Percentiles rank a stretch among this genome's conserved stretches.
Evolutionary conservation across 2,329 filamentous ascomycete species (phyloP).

Genomic region (Colletotrichum tropicicola): DNA sequence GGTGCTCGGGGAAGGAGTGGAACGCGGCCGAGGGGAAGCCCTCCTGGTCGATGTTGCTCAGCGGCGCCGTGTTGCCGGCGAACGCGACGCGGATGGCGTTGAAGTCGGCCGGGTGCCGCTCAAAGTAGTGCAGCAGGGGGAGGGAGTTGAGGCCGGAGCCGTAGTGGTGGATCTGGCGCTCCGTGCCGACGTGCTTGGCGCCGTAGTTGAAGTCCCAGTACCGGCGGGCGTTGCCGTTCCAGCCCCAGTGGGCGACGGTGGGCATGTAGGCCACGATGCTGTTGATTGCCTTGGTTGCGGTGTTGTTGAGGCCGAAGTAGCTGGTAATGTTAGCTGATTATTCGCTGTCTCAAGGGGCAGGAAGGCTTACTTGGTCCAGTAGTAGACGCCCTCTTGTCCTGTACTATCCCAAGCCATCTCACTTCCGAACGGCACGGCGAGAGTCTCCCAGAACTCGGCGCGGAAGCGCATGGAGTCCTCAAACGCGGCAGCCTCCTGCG

Average conservation of each 20-base stretch:
- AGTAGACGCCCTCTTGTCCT: slow-evolving; percentile 69
- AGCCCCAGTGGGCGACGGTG: slow-evolving; percentile 68
- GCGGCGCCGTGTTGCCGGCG: slow-evolving; percentile 59
- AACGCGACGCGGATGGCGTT: slow-evolving; percentile 64
- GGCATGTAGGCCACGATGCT: slow-evolving; percentile 66
- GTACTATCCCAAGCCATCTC: slow-evolving; percentile 73
- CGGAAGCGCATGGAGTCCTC: slow-evolving; percentile 55
- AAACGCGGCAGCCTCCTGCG: slow-evolving; percentile 44
- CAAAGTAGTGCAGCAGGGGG: slow-evolving; percentile 61
- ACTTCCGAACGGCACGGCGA: slow-evolving; percentile 64
- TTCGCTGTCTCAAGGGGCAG: fast-evolving
- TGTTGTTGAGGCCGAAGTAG: slow-evolving; percentile 58
- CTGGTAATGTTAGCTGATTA: slow-evolving; percentile 30
- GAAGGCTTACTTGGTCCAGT: slow-evolving; percentile 57
- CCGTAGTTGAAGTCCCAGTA: slow-evolving; percentile 63
- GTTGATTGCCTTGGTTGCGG: slow-evolving; percentile 58
- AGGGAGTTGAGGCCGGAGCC: slow-evolving; percentile 66
- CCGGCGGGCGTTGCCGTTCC: slow-evolving; percentile 67
- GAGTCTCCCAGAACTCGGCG: slow-evolving; percentile 57
- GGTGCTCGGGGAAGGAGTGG: slow-evolving; percentile 64
- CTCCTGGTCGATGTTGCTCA: slow-evolving; percentile 63
- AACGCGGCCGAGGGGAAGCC: slow-evolving; percentile 65
- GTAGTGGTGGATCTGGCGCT: slow-evolving; percentile 68
- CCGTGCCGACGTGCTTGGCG: slow-evolving; percentile 51
- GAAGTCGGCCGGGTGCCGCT: slow-evolving; percentile 51